These are phyloP conservation scores for Phytophthora agathidicida DNA, from an alignment of 352 stramenopile species.

Conservation along the genomic window DNA sequence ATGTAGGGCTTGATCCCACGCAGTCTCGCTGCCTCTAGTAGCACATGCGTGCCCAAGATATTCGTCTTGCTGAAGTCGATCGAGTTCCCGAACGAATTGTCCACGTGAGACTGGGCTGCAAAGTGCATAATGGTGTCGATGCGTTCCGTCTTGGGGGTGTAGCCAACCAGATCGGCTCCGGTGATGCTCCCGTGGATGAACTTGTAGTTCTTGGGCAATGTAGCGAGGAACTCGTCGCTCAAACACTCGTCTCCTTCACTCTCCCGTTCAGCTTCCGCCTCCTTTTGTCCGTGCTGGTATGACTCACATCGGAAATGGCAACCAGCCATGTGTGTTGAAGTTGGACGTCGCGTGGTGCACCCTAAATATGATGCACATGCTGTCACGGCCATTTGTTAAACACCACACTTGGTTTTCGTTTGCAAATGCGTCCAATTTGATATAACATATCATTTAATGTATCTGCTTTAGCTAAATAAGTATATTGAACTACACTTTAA, in stretches of 20 bases:
- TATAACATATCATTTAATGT: too few species aligned
- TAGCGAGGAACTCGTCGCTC: slow-evolving; percentile 27
- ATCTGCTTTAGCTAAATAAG: too few species aligned
- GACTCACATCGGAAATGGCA: too few species aligned
- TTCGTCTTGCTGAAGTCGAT: slow-evolving; percentile 98
- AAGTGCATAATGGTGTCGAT: slow-evolving; percentile 99
- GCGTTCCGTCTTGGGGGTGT: slow-evolving; percentile 93
- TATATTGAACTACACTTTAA: too few species aligned
- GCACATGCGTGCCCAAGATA: slow-evolving; percentile 97
- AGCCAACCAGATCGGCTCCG: slow-evolving; percentile 93
- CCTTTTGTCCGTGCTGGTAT: slow-evolving; percentile 17
- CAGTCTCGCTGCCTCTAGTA: slow-evolving; percentile 95
- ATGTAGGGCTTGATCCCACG: slow-evolving; percentile 91
- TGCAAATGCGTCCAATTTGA: too few species aligned
- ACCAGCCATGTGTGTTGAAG: too few species aligned
- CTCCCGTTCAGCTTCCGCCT: slow-evolving; percentile 30
- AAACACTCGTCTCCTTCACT: slow-evolving; percentile 37
- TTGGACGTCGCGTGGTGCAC: too few species aligned
- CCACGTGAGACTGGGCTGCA: slow-evolving; percentile 97
- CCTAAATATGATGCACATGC: too few species aligned
- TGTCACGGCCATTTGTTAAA: too few species aligned
- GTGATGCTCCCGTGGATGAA: slow-evolving; percentile 98
- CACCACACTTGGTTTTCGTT: too few species aligned
- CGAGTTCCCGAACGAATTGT: slow-evolving; percentile 99
- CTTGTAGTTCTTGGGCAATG: slow-evolving; percentile 86